Evolutionary conservation across 176 grass and related monocot species (phyloP), one percentile per base, ranked within the genome.

Genomic region (Phoenix roebelenii): DNA sequence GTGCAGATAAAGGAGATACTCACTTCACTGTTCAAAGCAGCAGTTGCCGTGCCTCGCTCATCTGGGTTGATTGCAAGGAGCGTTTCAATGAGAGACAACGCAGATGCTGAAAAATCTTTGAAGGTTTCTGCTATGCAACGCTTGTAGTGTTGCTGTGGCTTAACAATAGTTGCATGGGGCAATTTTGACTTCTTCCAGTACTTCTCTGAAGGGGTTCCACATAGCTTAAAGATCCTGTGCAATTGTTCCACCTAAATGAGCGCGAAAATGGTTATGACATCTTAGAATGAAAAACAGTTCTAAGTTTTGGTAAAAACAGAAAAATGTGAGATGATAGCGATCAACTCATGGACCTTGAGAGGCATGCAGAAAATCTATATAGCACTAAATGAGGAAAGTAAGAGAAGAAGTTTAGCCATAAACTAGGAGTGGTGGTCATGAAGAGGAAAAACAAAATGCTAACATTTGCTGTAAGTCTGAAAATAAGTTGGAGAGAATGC

Each of bases 171-270:
- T 28, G 75, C 75, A 70, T 74, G 53, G 3, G 65, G 64, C 22
- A 84, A 64, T 60, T 79, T 84, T 15, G 49, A 66, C 32, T 74
- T 84, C 49, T 84, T 79, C 81, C 81, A 84, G 62, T 74, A 84
- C 44, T 79, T 75, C 7, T 84, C 81, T 17, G 75, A 75, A 51
- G 81, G 81, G 6, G 81, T 74, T 18, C 81, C 81, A 55, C 81
- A 84, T 60, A 84, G 19, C 75, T 84, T 84, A 55, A 84, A 84
- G 50, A 84, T 84, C 6, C 54, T 84, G 35, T 84, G 81, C 65
- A 84, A 64, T 60, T 84, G 81, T 44, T 84, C 81, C 57, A 84
- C 81, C 80, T 84, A 57, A 22, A 52, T 48, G 20, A 54, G 0
- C 49, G 51, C 15, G 28, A 16, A 44, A 35, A 0, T 3, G 28